Evolutionary conservation across 805 yeast genomes (phyloP).

Genomic region (Saturnispora quitensis): DNA sequence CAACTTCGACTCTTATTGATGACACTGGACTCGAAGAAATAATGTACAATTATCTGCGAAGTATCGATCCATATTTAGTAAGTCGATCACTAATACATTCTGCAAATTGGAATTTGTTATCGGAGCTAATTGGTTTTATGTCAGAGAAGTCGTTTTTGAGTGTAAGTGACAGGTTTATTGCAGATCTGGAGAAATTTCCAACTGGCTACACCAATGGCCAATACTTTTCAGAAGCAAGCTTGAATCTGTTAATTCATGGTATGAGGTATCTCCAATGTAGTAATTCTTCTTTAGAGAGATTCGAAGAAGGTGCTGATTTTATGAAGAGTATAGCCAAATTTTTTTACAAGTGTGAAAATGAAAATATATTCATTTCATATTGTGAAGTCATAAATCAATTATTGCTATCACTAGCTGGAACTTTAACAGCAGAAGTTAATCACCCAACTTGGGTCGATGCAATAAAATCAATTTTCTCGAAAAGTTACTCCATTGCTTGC

Average conservation of each 20-base stretch:
- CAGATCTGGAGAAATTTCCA: conserved; percentile 82
- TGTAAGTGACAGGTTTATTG: conserved; percentile 89
- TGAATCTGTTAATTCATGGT: conserved; percentile 75
- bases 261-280: conserved; percentile 78
- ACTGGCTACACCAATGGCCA: conserved; percentile 31
- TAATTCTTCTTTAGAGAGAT: conserved; percentile 77
- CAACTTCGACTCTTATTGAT: conserved; percentile 62
- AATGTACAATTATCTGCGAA: conserved; percentile 78
- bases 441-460: conserved; percentile 94
- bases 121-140: conserved; percentile 85
- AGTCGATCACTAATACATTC: conserved; percentile 68
- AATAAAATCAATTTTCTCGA: conserved; percentile 50
- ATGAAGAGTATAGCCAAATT: conserved; percentile 80
- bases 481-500: conserved; percentile 35
- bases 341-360: conserved; percentile 55
- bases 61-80: conserved; percentile 70
- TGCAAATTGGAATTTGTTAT: conserved; percentile 90
- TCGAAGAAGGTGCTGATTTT: conserved; percentile 92
- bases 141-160: conserved; percentile 73
- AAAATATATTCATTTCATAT: conserved; percentile 63
- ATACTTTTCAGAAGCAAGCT: conserved; percentile 35
- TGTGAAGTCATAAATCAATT: conserved; percentile 75
- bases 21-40: conserved; percentile 86
- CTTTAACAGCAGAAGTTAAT: conserved; percentile 86
- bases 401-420: conserved; percentile 73